Percentiles rank a stretch among this genome's conserved stretches.
phyloP scores from a whole-genome alignment of 2,329 filamentous ascomycete species.

The Exophiala calicioides region DNA sequence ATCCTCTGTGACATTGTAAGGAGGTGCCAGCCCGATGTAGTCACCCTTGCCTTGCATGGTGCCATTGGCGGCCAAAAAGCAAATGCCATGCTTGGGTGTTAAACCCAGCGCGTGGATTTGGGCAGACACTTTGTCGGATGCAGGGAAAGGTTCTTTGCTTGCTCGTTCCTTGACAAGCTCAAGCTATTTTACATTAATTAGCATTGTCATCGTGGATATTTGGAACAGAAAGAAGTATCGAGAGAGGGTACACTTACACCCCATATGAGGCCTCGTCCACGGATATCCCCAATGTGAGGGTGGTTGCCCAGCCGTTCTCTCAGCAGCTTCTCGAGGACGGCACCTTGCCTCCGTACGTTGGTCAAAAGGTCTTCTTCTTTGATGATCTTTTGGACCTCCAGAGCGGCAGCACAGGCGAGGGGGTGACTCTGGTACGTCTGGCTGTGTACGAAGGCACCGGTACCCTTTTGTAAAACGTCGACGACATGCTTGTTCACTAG shows the following conservation, averaged over 20 bases:
- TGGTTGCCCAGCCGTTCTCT: slow-evolving; percentile 47
- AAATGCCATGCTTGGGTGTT: too few species aligned
- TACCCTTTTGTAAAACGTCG: slow-evolving; percentile 50
- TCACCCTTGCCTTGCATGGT: too few species aligned
- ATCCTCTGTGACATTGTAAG: too few species aligned
- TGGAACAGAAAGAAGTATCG: neutral
- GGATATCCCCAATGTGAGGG: slow-evolving; percentile 57
- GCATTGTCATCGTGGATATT: neutral
- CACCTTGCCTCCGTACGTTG: slow-evolving; percentile 38
- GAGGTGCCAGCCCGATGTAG: too few species aligned
- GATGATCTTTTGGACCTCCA: slow-evolving; percentile 54
- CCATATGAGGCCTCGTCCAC: slow-evolving; percentile 61
- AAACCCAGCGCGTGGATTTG: too few species aligned
- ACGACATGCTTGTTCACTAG: slow-evolving; percentile 53
- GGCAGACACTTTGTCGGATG: too few species aligned
- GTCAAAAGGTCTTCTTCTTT: slow-evolving; percentile 50
- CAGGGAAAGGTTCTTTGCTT: slow-evolving; percentile 56
- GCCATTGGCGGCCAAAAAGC: too few species aligned
- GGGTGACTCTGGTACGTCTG: slow-evolving; percentile 61
- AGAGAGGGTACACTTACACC: slow-evolving; percentile 35
- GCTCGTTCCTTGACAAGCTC: slow-evolving; percentile 59
- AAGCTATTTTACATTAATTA: slow-evolving; percentile 35
- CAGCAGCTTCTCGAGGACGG: slow-evolving; percentile 43
- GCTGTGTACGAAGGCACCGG: slow-evolving; percentile 55
- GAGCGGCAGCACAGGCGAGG: slow-evolving; percentile 54